Conservation (phyloP, 805 yeast genomes). For the Metschnikowia reukaufii region DNA sequence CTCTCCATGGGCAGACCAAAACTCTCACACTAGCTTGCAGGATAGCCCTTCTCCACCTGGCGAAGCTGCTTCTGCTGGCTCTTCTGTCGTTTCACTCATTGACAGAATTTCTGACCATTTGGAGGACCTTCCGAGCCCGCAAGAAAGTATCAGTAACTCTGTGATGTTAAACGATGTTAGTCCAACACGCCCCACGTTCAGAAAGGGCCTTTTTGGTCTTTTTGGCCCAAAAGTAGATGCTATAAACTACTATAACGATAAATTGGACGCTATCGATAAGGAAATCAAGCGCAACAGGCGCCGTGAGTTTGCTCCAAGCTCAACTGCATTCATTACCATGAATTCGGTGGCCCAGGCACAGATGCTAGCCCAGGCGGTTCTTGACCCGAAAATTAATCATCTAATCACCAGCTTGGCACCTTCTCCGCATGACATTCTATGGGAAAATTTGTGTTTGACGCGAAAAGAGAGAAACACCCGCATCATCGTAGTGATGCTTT, state of each 20-base stretch:
- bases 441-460: conserved; percentile 87
- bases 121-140: conserved; percentile 13
- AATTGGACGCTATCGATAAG: conserved; percentile 66
- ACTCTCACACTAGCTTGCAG: neutral
- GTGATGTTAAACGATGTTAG: neutral
- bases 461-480: conserved; percentile 68
- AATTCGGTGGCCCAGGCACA: conserved; percentile 94
- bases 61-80: neutral
- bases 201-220: conserved; percentile 59
- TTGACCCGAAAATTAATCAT: conserved; percentile 85
- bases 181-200: conserved; percentile 55
- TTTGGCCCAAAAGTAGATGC: conserved; percentile 77
- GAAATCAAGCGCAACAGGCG: conserved; percentile 65
- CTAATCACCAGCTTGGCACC: conserved; percentile 86
- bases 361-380: conserved; percentile 91
- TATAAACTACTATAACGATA: conserved; percentile 70
- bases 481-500: conserved; percentile 59
- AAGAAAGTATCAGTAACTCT: conserved; percentile 8
- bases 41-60: neutral
- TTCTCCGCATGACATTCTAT: conserved; percentile 91
- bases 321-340: conserved; percentile 93
- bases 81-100: conserved; percentile 17
- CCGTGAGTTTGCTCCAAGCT: conserved; percentile 75
- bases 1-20: neutral
- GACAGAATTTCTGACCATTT: conserved; percentile 30